A percentile compares a stretch with the other conserved stretches of the same genome.
These are phyloP conservation scores for Triticum urartu DNA, from an alignment of 176 grass and related monocot species.

Conservation along the genomic window DNA sequence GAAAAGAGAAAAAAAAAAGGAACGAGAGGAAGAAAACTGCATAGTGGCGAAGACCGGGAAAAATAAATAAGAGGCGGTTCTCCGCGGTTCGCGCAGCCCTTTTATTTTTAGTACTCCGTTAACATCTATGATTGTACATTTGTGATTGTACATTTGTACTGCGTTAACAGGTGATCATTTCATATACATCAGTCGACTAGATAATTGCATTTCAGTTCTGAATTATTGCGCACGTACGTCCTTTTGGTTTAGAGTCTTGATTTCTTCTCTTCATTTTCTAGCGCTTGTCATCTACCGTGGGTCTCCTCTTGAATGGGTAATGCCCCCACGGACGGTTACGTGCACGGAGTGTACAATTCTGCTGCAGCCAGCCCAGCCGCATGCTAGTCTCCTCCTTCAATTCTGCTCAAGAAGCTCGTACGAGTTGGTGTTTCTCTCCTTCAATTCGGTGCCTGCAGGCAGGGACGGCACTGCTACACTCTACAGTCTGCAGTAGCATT, in stretches of 20 bases:
- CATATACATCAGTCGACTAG: no score
- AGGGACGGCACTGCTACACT: not conserved
- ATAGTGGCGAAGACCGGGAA: no score
- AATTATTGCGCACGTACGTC: not conserved
- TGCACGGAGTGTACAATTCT: conserved; percentile 27
- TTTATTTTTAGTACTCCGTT: no score
- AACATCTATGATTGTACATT: no score
- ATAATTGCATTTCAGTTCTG: not conserved
- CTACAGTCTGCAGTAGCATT: not conserved
- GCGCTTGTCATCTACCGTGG: not conserved
- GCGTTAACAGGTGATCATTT: no score
- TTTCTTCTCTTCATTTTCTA: no score
- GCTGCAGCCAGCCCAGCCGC: not conserved
- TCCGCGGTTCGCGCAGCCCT: no score
- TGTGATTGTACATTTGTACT: no score
- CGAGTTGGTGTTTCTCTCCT: no score
- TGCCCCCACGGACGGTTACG: conserved; percentile 25
- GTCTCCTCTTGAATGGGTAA: conserved; percentile 31
- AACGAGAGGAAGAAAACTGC: not conserved
- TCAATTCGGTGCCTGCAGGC: not conserved
- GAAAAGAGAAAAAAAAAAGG: no score
- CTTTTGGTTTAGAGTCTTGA: not conserved
- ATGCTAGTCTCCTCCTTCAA: conserved; percentile 22
- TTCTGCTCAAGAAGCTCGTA: conserved; percentile 1
- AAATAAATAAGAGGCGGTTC: no score